phyloP scores from a whole-genome alignment of 257 asterid species.

The Handroanthus guayacan region DNA sequence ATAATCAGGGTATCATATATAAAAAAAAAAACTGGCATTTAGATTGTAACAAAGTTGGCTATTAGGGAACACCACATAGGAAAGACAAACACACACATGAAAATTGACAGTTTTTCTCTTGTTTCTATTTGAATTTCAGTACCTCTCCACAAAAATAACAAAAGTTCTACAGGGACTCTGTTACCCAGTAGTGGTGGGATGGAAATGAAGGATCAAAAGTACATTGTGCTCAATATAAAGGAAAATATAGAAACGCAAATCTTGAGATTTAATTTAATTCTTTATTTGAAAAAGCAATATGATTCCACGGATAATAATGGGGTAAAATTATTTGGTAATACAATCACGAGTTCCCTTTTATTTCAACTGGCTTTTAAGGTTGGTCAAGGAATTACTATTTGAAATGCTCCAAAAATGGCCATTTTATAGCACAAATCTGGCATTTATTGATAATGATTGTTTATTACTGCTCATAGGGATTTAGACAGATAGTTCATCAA shows the following conservation, averaged over 20 bases:
- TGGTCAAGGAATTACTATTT: conserved; percentile 20
- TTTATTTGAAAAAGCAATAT: conserved; percentile 28
- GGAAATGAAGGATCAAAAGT: conserved; percentile 15
- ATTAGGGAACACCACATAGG: background rate
- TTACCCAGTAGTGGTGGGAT: conserved; percentile 27
- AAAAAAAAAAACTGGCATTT: conserved; percentile 16
- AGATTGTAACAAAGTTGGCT: conserved; percentile 5
- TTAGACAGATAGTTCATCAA: conserved; percentile 1
- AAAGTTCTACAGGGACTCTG: conserved; percentile 9
- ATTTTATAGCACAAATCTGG: conserved; percentile 29
- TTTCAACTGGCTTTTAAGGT: conserved; percentile 36
- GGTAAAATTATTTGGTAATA: conserved; percentile 35
- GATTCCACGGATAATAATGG: conserved; percentile 28
- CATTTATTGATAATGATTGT: conserved; percentile 39
- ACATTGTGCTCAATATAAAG: conserved; percentile 26
- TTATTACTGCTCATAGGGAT: conserved; percentile 20
- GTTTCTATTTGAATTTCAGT: conserved; percentile 28
- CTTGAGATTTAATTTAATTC: conserved; percentile 31
- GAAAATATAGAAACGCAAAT: conserved; percentile 10
- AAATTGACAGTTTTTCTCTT: conserved; percentile 6
- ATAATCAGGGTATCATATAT: conserved; percentile 25
- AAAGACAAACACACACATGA: conserved; percentile 9
- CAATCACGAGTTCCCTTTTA: conserved; percentile 30
- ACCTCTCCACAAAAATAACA: no score
- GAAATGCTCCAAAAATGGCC: conserved; percentile 29